Evolutionary conservation across 305 asterid genomes (phyloP).

Genomic region (Lippia alba): DNA sequence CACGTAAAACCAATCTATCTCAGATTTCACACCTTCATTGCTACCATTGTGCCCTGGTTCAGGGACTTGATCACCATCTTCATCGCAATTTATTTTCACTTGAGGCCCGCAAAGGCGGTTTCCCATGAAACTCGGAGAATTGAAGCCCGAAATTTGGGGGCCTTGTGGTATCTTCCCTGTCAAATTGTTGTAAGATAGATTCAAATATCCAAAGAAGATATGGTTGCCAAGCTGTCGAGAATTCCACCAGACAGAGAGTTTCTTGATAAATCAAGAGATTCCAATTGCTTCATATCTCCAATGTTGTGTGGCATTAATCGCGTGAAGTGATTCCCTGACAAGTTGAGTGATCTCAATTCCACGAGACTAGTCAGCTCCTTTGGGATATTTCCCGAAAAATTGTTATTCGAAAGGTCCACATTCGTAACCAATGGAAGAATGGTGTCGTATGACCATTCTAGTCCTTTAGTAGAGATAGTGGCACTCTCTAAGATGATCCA

Average conservation of each 20-base stretch:
- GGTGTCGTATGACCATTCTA: background rate
- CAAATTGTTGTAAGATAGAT: too few relatives aligned
- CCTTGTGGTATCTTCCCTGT: too few relatives aligned
- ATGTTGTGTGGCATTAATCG: too few relatives aligned
- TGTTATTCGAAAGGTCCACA: slow-evolving; percentile 39
- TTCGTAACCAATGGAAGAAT: slow-evolving; percentile 28
- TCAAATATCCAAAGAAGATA: too few relatives aligned
- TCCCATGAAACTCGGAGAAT: slow-evolving; percentile 10
- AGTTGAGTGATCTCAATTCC: slow-evolving; percentile 38
- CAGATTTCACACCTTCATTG: background rate
- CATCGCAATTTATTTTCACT: background rate
- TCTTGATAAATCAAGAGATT: too few relatives aligned
- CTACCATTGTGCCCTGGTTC: background rate
- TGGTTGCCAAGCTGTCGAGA: too few relatives aligned
- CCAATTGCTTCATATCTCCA: too few relatives aligned
- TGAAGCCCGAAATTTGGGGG: slow-evolving; percentile 23
- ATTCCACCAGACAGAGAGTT: too few relatives aligned
- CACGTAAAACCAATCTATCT: background rate
- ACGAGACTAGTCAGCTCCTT: slow-evolving; percentile 29
- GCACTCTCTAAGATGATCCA: background rate
- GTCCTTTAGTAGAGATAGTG: slow-evolving; percentile 33
- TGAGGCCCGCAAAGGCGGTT: slow-evolving; percentile 26
- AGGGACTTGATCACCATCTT: background rate
- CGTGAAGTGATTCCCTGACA: slow-evolving; percentile 35
- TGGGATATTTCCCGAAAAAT: slow-evolving; percentile 42